Conservation (phyloP, 345 rosid species). For the Pistacia atlantica region DNA sequence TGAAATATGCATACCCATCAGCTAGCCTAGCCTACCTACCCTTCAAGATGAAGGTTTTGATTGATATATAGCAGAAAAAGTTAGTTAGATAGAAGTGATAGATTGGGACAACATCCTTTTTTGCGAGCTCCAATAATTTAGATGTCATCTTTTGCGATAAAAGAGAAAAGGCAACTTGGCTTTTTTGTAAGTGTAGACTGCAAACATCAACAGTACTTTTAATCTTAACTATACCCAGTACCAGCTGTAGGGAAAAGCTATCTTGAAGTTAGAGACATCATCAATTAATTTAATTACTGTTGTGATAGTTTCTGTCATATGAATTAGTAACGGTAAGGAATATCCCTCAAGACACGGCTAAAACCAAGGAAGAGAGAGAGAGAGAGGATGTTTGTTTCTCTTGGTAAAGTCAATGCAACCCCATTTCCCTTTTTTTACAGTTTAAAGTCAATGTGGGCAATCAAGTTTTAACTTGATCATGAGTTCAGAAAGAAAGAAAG, state of each 20-base stretch:
- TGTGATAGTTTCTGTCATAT: not conserved
- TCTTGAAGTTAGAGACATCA: conserved; percentile 13
- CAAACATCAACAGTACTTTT: not conserved
- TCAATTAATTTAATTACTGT: not conserved
- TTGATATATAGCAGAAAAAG: not conserved
- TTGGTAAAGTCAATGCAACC: conserved; percentile 18
- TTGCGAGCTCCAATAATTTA: conserved; percentile 11
- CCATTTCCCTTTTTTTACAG: not conserved
- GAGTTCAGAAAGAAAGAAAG: not conserved
- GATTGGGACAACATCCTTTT: not conserved
- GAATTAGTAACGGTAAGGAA: not conserved
- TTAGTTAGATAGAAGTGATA: conserved; percentile 4
- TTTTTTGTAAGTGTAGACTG: not conserved
- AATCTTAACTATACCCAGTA: not conserved
- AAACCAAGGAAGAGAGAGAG: not conserved
- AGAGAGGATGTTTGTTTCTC: not conserved
- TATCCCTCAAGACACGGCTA: not conserved
- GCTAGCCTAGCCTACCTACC: not conserved
- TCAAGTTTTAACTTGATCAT: not conserved
- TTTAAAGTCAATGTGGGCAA: conserved; percentile 7
- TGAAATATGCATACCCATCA: not conserved
- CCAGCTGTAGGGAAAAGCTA: not conserved
- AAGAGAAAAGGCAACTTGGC: not conserved
- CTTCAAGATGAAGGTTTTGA: not conserved
- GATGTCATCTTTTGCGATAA: not conserved